Evolutionary conservation across 164 flowering plant genomes (phyloP).

Genomic region (Piper longum): DNA sequence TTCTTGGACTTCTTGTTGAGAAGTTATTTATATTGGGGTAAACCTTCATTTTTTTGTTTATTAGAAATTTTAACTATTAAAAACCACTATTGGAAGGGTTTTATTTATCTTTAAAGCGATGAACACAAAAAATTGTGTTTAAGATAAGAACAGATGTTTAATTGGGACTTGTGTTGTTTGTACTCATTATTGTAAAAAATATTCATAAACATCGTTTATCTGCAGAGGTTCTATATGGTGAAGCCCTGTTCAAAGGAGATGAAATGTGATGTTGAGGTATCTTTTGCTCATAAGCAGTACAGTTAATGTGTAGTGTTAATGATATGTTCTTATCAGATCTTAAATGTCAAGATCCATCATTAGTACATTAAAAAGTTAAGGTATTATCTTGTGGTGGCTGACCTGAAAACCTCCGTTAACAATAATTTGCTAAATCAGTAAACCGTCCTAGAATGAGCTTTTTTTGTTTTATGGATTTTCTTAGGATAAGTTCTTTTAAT

Average conservation of each 20-base stretch:
- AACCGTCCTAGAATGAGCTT: no score
- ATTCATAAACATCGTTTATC: background rate
- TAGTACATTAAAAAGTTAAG: no score
- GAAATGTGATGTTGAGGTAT: conserved; percentile 97
- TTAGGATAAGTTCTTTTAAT: background rate
- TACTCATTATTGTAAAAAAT: background rate
- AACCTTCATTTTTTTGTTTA: background rate
- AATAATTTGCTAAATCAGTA: no score
- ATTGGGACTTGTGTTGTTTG: background rate
- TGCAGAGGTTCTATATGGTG: conserved; percentile 94
- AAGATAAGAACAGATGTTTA: background rate
- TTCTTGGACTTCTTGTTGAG: background rate
- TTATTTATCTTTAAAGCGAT: background rate
- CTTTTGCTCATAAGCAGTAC: conserved; percentile 3
- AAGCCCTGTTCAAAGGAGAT: conserved; percentile 96
- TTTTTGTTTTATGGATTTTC: no score
- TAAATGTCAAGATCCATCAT: background rate
- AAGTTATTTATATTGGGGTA: background rate
- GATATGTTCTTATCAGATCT: background rate
- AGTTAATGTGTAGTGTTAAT: background rate
- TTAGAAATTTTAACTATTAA: no score
- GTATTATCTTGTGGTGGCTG: no score
- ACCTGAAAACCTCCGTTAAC: no score
- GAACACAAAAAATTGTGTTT: no score
- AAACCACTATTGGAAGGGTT: no score